phyloP scores from a whole-genome alignment of 2,329 filamentous ascomycete species.

The Ophiobolus disseminans region DNA sequence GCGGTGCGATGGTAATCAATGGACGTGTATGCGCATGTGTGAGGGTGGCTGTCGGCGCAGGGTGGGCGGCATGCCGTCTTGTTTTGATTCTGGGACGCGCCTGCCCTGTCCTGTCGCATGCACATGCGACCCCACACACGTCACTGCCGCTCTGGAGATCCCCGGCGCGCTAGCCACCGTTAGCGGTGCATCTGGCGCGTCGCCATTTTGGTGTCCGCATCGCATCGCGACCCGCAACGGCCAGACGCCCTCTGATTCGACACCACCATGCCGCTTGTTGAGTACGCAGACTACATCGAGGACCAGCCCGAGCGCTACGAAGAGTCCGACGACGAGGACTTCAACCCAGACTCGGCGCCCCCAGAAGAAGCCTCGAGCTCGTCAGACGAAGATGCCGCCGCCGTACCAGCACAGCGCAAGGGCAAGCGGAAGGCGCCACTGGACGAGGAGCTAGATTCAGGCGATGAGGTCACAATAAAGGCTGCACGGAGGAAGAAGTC shows the following conservation, averaged over 20 bases:
- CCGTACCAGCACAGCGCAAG: conserved; percentile 29
- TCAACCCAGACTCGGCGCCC: conserved; percentile 70
- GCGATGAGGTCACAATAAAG: conserved; percentile 73
- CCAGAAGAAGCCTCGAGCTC: conserved; percentile 60
- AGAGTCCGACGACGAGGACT: conserved; percentile 75
- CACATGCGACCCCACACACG: conserved; percentile 31
- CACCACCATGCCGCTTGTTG: conserved; percentile 35
- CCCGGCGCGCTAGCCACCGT: conserved; percentile 19
- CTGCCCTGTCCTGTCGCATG: conserved; percentile 8
- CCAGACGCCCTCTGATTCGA: not conserved
- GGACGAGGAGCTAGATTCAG: conserved; percentile 58
- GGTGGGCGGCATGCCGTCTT: conserved; percentile 18
- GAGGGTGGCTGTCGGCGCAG: not conserved
- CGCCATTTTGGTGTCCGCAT: not conserved
- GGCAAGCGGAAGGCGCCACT: conserved; percentile 44
- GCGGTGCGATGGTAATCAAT: conserved; percentile 8
- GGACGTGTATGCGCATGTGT: conserved; percentile 17
- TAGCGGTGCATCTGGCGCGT: conserved; percentile 27
- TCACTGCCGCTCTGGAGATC: conserved; percentile 22
- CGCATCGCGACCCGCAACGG: not conserved
- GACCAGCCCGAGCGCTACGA: conserved; percentile 57
- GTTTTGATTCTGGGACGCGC: conserved; percentile 37
- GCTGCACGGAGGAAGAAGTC: conserved; percentile 62
- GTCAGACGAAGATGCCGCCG: conserved; percentile 42
- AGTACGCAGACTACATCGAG: conserved; percentile 38